Conservation (phyloP, 176 grass and related monocot species). For the Oryza rufipogon region DNA sequence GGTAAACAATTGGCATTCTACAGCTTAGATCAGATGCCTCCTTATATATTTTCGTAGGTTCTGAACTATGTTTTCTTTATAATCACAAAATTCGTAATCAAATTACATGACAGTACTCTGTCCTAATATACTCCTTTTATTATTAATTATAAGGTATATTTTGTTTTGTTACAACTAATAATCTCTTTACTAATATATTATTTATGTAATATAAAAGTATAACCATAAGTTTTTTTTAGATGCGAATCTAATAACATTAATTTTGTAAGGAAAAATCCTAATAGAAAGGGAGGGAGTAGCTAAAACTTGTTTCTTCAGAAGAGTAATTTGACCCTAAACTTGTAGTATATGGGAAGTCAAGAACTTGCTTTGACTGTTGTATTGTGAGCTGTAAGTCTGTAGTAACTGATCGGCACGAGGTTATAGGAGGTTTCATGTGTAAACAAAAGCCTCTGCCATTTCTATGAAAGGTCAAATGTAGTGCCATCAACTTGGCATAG, state of each 20-base stretch:
- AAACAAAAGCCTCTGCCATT: not conserved
- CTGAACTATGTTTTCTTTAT: too few species aligned
- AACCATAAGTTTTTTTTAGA: too few species aligned
- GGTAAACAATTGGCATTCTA: not conserved
- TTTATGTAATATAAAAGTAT: too few species aligned
- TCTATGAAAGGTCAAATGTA: not conserved
- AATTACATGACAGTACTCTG: not conserved
- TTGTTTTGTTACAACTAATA: too few species aligned
- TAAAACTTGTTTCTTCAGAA: not conserved
- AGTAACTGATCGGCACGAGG: not conserved
- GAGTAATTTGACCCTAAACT: not conserved
- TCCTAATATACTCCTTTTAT: not conserved
- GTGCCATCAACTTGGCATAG: not conserved
- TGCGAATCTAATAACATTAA: too few species aligned
- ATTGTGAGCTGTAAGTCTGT: conserved; percentile 18
- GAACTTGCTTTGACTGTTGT: conserved; percentile 30
- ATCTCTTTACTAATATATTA: too few species aligned
- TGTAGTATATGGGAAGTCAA: not conserved
- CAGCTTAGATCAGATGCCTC: not conserved
- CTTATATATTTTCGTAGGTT: not conserved
- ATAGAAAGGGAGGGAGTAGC: too few species aligned
- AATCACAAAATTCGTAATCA: not conserved
- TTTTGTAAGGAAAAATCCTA: too few species aligned
- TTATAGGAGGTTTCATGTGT: not conserved
- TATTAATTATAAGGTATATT: too few species aligned